These are phyloP conservation scores for Pseudoperonospora humuli DNA, from an alignment of 352 stramenopile species.

Conservation along the genomic window DNA sequence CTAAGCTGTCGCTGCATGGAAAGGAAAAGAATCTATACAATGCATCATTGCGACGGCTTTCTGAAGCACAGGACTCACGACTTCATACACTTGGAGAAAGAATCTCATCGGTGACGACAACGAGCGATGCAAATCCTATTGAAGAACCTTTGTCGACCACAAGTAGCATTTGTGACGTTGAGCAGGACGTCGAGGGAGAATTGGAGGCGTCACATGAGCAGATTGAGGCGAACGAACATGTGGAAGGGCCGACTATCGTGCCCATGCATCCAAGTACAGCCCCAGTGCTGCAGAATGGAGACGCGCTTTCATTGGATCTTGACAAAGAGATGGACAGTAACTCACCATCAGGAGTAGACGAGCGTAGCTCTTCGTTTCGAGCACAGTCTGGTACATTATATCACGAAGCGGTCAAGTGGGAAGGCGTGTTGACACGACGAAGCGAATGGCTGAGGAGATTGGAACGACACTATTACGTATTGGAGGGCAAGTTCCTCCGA, in stretches of 20 bases:
- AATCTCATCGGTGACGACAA: slow-evolving; percentile 23
- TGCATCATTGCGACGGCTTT: slow-evolving; percentile 48
- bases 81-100: slow-evolving; percentile 62
- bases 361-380: slow-evolving; percentile 34
- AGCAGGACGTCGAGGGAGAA: slow-evolving; percentile 7
- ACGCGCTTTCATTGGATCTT: slow-evolving; percentile 19
- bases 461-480: slow-evolving; percentile 82
- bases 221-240: neutral
- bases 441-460: slow-evolving; percentile 78
- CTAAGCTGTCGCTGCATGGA: slow-evolving; percentile 63
- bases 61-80: slow-evolving; percentile 55
- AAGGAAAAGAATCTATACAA: slow-evolving; percentile 80
- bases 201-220: slow-evolving; percentile 7
- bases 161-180: slow-evolving; percentile 20
- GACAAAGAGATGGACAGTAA: slow-evolving; percentile 12
- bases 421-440: slow-evolving; percentile 68
- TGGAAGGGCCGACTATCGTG: neutral
- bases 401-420: slow-evolving; percentile 79
- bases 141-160: slow-evolving; percentile 23
- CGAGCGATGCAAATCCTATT: slow-evolving; percentile 7
- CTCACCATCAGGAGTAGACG: slow-evolving; percentile 24
- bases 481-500: slow-evolving; percentile 79
- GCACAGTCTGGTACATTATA: slow-evolving; percentile 61
- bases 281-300: slow-evolving; percentile 9
- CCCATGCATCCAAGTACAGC: slow-evolving; percentile 4